Percentiles rank a stretch among this genome's conserved stretches.
Conservation (phyloP, 2,329 filamentous ascomycete species). For the Ophiocordyceps sinensis region DNA sequence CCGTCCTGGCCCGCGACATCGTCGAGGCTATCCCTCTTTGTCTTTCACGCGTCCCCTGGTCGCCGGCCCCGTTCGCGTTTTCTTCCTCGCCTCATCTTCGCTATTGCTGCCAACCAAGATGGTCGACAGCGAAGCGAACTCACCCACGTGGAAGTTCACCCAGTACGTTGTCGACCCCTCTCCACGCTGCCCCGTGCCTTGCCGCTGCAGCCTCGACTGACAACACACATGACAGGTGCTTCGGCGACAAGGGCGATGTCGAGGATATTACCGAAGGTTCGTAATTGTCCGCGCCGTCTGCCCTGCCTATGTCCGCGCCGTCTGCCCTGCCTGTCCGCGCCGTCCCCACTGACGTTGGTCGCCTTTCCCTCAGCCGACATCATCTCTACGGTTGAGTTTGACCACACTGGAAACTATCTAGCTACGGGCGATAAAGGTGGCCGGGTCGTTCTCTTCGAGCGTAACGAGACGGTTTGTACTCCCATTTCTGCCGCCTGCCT, state of each 20-base stretch:
- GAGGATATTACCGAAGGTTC: slow-evolving; percentile 96
- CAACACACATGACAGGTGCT: slow-evolving; percentile 52
- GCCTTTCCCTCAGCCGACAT: slow-evolving; percentile 53
- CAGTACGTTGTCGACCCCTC: slow-evolving; percentile 49
- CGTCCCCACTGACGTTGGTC: slow-evolving; percentile 3
- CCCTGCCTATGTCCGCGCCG: too few species aligned
- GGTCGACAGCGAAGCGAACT: slow-evolving; percentile 89
- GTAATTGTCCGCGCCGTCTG: slow-evolving; percentile 18
- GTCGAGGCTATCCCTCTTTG: background rate
- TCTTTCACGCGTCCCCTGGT: slow-evolving; percentile 1
- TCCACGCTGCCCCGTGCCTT: background rate
- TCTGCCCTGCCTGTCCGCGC: background rate
- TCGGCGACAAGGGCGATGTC: slow-evolving; percentile 98
- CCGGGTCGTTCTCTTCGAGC: slow-evolving; percentile 72
- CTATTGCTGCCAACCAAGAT: slow-evolving; percentile 46
- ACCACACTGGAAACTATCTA: slow-evolving; percentile 79
- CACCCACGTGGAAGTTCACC: slow-evolving; percentile 99
- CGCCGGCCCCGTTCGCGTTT: background rate
- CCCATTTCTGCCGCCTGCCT: background rate
- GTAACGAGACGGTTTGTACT: slow-evolving; percentile 77
- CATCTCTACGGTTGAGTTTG: slow-evolving; percentile 83
- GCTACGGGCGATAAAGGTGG: slow-evolving; percentile 85
- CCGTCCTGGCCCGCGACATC: background rate
- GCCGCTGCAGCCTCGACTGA: slow-evolving; percentile 5
- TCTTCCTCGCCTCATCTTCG: slow-evolving; percentile 8